Evolutionary conservation across 1,284 basidiomycete genomes (phyloP).

Genomic region (Marasmius oreades): DNA sequence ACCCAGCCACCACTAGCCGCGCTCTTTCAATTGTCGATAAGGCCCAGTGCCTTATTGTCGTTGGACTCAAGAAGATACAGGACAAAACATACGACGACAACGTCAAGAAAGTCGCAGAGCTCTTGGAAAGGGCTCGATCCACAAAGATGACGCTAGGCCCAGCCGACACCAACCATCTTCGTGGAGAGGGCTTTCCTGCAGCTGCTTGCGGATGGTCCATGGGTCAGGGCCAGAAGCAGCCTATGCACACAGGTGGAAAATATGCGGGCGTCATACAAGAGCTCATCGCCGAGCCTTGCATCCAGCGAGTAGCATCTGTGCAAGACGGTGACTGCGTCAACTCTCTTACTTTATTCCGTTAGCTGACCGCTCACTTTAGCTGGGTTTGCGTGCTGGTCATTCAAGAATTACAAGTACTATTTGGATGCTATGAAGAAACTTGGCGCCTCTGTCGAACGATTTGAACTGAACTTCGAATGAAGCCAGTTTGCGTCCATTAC

Average conservation of each 20-base stretch:
- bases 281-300: neutral
- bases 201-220: neutral
- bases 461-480: neutral
- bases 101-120: neutral
- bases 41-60: neutral
- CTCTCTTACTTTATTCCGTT: neutral
- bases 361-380: neutral
- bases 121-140: neutral
- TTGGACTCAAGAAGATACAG: neutral
- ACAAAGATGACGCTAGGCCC: neutral
- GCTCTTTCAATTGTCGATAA: neutral
- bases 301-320: neutral
- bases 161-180: neutral
- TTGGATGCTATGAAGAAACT: neutral
- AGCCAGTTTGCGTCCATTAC: neutral
- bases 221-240: neutral
- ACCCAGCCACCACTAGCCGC: neutral
- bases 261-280: neutral
- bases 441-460: neutral
- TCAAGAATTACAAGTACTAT: neutral
- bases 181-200: neutral
- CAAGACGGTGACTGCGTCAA: neutral
- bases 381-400: neutral
- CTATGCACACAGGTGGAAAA: neutral
- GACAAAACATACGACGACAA: neutral